These are phyloP conservation scores for Fusarium sp. DNA, from an alignment of 2,329 filamentous ascomycete species.

Conservation along the genomic window DNA sequence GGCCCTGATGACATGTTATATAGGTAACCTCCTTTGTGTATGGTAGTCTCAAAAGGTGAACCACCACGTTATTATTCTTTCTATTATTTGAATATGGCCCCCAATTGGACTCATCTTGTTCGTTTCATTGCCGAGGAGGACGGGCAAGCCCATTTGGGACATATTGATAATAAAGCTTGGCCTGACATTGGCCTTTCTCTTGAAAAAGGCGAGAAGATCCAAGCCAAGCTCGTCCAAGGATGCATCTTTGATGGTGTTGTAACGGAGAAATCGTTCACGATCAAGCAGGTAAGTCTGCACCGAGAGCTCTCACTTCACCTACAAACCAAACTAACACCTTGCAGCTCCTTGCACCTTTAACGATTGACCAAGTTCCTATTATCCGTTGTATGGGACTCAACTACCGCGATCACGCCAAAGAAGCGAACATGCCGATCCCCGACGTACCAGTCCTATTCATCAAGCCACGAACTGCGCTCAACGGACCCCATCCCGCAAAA, in stretches of 20 bases:
- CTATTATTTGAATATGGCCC: not conserved
- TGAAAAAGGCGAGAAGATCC: not conserved
- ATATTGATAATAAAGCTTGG: not conserved
- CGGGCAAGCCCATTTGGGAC: not conserved
- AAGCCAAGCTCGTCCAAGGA: not conserved
- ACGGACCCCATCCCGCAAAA: not conserved
- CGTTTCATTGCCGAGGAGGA: not conserved
- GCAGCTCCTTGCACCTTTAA: not conserved
- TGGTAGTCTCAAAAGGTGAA: not conserved
- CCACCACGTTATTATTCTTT: not conserved
- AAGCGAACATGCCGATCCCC: not conserved
- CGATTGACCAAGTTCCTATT: not conserved
- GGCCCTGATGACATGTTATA: not conserved
- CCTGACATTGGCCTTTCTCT: not conserved
- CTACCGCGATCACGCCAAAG: not conserved
- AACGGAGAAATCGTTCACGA: not conserved
- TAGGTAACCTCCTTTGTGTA: not conserved
- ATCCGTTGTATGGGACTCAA: not conserved
- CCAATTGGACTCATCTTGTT: not conserved
- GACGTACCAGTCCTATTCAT: not conserved
- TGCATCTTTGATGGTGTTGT: not conserved
- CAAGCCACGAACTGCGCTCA: not conserved
- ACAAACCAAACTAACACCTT: not conserved
- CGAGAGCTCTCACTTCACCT: fast-evolving
- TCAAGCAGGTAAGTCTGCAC: not conserved